These are phyloP conservation scores for Erigeron philadelphicus DNA, from an alignment of 140 eudicot species.

Conservation along the genomic window DNA sequence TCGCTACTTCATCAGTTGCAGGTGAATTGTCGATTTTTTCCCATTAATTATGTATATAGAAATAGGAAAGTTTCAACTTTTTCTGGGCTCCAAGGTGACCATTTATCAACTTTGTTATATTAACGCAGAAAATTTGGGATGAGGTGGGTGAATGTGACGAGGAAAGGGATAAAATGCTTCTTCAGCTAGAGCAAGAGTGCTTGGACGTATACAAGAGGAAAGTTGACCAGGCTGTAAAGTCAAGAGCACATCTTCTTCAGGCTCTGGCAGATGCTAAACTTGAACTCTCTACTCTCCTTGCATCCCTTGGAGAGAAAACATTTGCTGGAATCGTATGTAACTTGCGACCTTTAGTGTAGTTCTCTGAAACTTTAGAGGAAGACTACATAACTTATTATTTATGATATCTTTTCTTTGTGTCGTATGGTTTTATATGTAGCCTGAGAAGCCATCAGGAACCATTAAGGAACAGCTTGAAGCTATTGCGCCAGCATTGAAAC, in stretches of 20 bases:
- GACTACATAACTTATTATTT: neutral
- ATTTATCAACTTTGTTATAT: neutral
- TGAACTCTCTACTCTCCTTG: conserved; percentile 63
- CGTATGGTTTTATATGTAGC: conserved; percentile 37
- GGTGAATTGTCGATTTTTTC: conserved; percentile 35
- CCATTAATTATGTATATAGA: neutral
- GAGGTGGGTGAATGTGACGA: conserved; percentile 94
- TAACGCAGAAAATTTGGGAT: conserved; percentile 87
- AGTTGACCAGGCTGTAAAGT: conserved; percentile 81
- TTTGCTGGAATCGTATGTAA: conserved; percentile 63
- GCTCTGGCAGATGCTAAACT: conserved; percentile 75
- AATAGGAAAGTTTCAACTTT: neutral
- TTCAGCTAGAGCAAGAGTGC: conserved; percentile 90
- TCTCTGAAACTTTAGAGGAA: neutral
- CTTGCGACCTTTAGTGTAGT: neutral
- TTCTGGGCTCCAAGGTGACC: neutral
- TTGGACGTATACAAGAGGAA: conserved; percentile 88
- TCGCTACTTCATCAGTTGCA: conserved; percentile 76
- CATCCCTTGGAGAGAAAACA: conserved; percentile 86
- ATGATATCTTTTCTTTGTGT: conserved; percentile 18
- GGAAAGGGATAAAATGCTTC: conserved; percentile 93
- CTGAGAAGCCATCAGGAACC: conserved; percentile 80
- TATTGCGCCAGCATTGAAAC: conserved; percentile 72
- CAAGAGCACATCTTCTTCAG: conserved; percentile 82
- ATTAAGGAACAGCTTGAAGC: conserved; percentile 90